Percentiles rank a stretch among this genome's conserved stretches.
These are phyloP conservation scores for Euptelea pleiosperma DNA, from an alignment of 164 flowering plant genomes.

Conservation along the genomic window DNA sequence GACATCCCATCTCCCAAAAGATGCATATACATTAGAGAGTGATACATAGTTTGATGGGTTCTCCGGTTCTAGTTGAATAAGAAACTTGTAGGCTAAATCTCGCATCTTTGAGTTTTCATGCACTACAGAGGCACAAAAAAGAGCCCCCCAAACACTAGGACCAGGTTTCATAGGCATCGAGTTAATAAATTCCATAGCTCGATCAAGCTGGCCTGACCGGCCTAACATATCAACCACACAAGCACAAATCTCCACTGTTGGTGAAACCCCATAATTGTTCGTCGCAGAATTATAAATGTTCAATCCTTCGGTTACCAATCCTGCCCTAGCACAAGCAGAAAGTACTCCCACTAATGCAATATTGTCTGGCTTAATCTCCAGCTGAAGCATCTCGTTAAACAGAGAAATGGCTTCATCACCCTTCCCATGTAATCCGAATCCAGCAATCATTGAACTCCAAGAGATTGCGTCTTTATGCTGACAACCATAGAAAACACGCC, in stretches of 20 bases:
- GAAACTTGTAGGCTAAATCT: slow-evolving; percentile 47
- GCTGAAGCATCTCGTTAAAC: slow-evolving; percentile 42
- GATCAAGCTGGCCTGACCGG: slow-evolving; percentile 51
- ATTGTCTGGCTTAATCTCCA: slow-evolving; percentile 45
- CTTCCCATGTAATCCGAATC: slow-evolving; percentile 57
- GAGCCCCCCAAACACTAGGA: slow-evolving; percentile 70
- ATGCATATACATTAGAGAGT: slow-evolving; percentile 60
- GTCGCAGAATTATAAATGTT: slow-evolving; percentile 28
- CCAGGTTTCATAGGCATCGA: slow-evolving; percentile 54
- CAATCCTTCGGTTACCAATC: slow-evolving; percentile 53
- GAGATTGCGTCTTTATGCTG: slow-evolving; percentile 58
- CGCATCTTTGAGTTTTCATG: slow-evolving; percentile 51
- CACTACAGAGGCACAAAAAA: slow-evolving; percentile 38
- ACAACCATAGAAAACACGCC: slow-evolving; percentile 42
- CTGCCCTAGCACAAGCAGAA: slow-evolving; percentile 61
- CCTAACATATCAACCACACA: slow-evolving; percentile 69
- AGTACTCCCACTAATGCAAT: slow-evolving; percentile 56
- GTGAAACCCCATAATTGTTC: slow-evolving; percentile 30
- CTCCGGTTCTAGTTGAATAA: slow-evolving; percentile 53
- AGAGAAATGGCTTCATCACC: slow-evolving; percentile 47
- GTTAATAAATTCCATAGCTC: slow-evolving; percentile 52
- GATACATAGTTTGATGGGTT: slow-evolving; percentile 62
- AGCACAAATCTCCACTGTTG: slow-evolving; percentile 57
- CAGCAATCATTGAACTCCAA: slow-evolving; percentile 68
- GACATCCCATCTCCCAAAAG: slow-evolving; percentile 55